Conservation (phyloP, 1,139 yeast genomes). For the Candida buenavistaensis region DNA sequence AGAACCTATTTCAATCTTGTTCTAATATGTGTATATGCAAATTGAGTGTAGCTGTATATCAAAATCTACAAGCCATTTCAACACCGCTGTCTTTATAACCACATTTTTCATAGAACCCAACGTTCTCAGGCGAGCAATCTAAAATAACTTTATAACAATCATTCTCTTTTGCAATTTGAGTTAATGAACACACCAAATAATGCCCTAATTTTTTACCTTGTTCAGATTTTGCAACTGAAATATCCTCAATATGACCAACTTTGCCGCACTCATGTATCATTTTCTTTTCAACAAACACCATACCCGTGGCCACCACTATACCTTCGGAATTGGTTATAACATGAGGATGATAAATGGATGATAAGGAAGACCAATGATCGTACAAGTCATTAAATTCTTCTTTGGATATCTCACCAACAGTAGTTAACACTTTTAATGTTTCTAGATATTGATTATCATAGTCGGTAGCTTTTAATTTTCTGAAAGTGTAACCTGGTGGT, state of each 20-base stretch:
- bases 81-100: conserved; percentile 65
- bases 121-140: conserved; percentile 83
- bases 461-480: conserved; percentile 49
- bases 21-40: conserved; percentile 1
- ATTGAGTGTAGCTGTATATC: neutral
- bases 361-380: conserved; percentile 47
- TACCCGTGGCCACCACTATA: conserved; percentile 49
- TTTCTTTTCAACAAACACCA: conserved; percentile 57
- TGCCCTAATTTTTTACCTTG: conserved; percentile 86
- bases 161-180: conserved; percentile 52
- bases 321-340: conserved; percentile 56
- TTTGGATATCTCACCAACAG: conserved; percentile 58
- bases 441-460: conserved; percentile 48
- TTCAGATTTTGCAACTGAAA: conserved; percentile 71
- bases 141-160: conserved; percentile 89
- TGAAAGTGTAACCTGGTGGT: conserved; percentile 54
- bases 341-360: conserved; percentile 53
- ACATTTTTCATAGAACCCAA: conserved; percentile 87
- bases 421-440: conserved; percentile 56
- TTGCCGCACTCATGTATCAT: conserved; percentile 75
- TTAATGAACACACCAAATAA: conserved; percentile 61
- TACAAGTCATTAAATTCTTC: conserved; percentile 44
- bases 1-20: conserved; percentile 1
- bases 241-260: conserved; percentile 95
- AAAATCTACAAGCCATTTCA: conserved; percentile 58